A percentile compares a stretch with the other conserved stretches of the same genome.
Evolutionary conservation across 78 protist genomes (phyloP).

Genomic region (Dictyostelium purpureum): DNA sequence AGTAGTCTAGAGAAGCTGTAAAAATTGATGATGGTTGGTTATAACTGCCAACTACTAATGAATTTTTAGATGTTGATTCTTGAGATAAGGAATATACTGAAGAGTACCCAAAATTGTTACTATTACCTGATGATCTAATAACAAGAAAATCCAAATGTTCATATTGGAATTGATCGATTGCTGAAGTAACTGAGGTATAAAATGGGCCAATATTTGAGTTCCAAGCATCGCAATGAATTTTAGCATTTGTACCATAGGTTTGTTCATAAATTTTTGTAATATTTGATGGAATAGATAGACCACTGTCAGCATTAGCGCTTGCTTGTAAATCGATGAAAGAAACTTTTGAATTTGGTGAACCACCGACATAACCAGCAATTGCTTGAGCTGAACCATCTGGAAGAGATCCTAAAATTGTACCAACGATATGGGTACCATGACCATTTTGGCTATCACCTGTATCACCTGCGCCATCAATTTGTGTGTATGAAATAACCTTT

Average conservation of each 20-base stretch:
- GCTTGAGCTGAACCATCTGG: not conserved
- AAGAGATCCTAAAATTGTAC: conserved; percentile 12
- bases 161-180: conserved; percentile 14
- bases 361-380: not conserved
- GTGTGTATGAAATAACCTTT: not conserved
- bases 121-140: conserved; percentile 29
- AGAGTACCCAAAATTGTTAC: not conserved
- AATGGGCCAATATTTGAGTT: conserved; percentile 25
- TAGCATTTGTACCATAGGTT: conserved; percentile 7
- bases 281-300: not conserved
- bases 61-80: conserved; percentile 20
- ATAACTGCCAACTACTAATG: conserved; percentile 18
- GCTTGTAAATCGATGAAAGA: conserved; percentile 11
- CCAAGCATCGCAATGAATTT: conserved; percentile 42
- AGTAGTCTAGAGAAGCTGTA: not conserved
- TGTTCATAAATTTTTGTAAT: not conserved
- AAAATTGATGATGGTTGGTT: not conserved
- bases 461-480: not conserved
- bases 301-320: too few species aligned
- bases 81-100: not conserved
- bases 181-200: not conserved
- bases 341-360: conserved; percentile 24
- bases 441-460: not conserved
- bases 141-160: not conserved
- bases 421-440: conserved; percentile 44